Conservation (phyloP, 2,329 filamentous ascomycete genomes). For the Penicillium brasilianum region DNA sequence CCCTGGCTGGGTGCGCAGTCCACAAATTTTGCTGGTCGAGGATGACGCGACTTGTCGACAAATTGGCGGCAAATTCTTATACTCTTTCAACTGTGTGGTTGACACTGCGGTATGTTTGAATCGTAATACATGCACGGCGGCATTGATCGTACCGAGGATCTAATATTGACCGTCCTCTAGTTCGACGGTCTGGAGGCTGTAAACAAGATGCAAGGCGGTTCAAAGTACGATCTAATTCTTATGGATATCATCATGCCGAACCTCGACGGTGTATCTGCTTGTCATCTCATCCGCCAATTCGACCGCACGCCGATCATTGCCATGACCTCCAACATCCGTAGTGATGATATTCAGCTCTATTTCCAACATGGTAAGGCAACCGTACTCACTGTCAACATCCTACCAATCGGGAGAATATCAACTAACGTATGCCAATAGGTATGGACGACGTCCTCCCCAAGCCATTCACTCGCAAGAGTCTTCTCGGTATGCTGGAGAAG, state of each 20-base stretch:
- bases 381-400: neutral
- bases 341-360: conserved; percentile 95
- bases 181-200: conserved; percentile 90
- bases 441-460: conserved; percentile 99
- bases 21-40: conserved; percentile 88
- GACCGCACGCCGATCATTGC: conserved; percentile 87
- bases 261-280: conserved; percentile 91
- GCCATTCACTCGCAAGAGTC: conserved; percentile 88
- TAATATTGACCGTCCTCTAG: conserved; percentile 49
- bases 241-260: conserved; percentile 99
- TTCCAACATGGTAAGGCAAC: conserved; percentile 84
- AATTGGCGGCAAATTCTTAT: conserved; percentile 70
- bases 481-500: conserved; percentile 84
- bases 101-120: conserved; percentile 64
- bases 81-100: conserved; percentile 67
- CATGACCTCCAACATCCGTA: conserved; percentile 98
- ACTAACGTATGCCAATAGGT: conserved; percentile 59
- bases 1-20: conserved; percentile 69
- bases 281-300: conserved; percentile 88
- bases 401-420: neutral
- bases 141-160: neutral
- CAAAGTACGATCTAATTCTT: conserved; percentile 72
- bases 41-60: conserved; percentile 71
- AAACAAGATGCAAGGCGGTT: conserved; percentile 73
- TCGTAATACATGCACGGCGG: neutral